Evolutionary conservation across 352 stramenopile genomes (phyloP).

Genomic region (Globisporangium yorkense): DNA sequence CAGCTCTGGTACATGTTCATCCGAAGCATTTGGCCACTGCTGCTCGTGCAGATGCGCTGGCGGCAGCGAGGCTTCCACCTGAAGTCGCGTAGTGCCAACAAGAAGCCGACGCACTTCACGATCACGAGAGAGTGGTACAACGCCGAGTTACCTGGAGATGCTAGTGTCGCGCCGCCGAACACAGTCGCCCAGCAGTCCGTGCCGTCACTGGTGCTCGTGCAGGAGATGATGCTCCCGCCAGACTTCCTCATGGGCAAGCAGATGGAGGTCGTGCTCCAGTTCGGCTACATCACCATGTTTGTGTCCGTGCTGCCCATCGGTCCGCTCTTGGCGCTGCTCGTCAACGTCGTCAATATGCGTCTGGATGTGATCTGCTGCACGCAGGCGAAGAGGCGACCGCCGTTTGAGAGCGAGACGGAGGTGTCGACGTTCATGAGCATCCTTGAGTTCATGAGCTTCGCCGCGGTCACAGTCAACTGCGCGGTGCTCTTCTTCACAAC

Average conservation of each 20-base stretch:
- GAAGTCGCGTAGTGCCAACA: neutral
- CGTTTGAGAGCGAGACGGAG: constrained; percentile 76
- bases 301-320: constrained; percentile 87
- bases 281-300: constrained; percentile 95
- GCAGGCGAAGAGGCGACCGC: constrained; percentile 61
- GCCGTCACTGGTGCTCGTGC: constrained; percentile 48
- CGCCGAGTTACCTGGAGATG: constrained; percentile 20
- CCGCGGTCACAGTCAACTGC: constrained; percentile 70
- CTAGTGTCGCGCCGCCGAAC: neutral
- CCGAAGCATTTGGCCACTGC: constrained; percentile 44
- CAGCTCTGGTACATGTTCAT: constrained; percentile 63
- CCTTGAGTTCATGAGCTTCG: constrained; percentile 89
- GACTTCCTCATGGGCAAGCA: constrained; percentile 75
- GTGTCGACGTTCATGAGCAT: constrained; percentile 90
- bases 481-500: constrained; percentile 70
- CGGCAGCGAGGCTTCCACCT: constrained; percentile 29
- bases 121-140: constrained; percentile 58
- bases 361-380: constrained; percentile 80
- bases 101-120: constrained; percentile 5
- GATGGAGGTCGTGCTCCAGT: constrained; percentile 81
- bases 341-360: constrained; percentile 86
- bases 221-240: constrained; percentile 66
- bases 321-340: constrained; percentile 81
- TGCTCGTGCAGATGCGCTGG: constrained; percentile 45
- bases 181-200: constrained; percentile 1